Base-by-base conservation (phyloP, 768 basidiomycete genomes). In the Calocybe gangraenosa region DNA sequence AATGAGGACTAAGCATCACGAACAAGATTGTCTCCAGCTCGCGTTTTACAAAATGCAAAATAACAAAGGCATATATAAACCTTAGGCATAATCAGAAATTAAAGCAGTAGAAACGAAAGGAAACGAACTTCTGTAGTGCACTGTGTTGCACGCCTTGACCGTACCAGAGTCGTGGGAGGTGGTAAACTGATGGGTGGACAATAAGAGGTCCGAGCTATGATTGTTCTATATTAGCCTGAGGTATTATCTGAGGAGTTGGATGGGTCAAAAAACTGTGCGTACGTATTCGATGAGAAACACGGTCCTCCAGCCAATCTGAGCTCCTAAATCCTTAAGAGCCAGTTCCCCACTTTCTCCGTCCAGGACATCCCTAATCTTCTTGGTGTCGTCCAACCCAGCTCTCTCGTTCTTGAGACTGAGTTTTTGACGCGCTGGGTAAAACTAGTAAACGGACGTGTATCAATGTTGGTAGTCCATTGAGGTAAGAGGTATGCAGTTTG, bases 261-360 rank as follows among this genome's bases (percentile, higher is more conserved):
- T n/a, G n/a, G n/a, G 30, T 44, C 44, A 46, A 9, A 10, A n/a
- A 40, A 21, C 8, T 23, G 11, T n/a, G 64, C 92, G 58, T 67
- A 94, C 94, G 58, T 98, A 99, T 94, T 99, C 96, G 40, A 87
- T 69, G 40, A 97, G 60, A 64, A 92, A 97, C 14, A 97, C 91
- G 0, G 86, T 87, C 56, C 74, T 76, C 89, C 94, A 97, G 56
- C 80, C 76, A 36, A 95, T 70, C 63, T 99, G 96, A 6, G 85
- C 77, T 0, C 96, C 96, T 22, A 98, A 68, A 64, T 98, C 96
- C 64, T 96, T 96, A 48, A 93, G 73, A 30, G 75, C 64, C 30
- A 98, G 56, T 47, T 84, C 81, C n/a, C 73, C 75, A 8, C 78
- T 83, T 15, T 82, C 74, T 8, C 56, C 58, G 3, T 90, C 60